These are phyloP conservation scores for Neophaeococcomyces aloes DNA, from an alignment of 2,329 filamentous ascomycete genomes.

Conservation along the genomic window DNA sequence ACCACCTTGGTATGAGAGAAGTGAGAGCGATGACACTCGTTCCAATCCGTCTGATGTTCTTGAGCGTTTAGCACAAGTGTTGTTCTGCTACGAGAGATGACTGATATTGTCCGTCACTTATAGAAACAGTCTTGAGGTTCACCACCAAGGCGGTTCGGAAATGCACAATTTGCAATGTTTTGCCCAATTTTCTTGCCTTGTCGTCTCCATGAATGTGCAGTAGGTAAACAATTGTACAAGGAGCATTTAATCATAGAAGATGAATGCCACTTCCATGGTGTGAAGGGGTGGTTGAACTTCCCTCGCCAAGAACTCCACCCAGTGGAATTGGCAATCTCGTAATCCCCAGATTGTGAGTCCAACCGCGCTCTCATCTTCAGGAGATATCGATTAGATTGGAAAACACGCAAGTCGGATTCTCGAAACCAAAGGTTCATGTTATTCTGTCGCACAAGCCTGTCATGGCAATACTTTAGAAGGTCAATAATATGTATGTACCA, in stretches of 20 bases:
- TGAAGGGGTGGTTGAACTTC: background rate
- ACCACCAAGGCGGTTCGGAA: no score
- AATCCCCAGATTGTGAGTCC: constrained; percentile 2
- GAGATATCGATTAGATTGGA: constrained; percentile 2
- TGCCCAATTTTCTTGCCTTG: no score
- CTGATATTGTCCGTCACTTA: no score
- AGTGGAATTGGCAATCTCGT: constrained; percentile 9
- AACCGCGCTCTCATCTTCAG: background rate
- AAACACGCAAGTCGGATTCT: background rate
- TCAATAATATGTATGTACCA: background rate
- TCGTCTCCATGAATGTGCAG: no score
- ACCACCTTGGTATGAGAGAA: no score
- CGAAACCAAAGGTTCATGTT: background rate
- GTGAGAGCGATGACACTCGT: no score
- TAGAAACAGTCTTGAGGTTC: no score
- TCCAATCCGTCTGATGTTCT: no score
- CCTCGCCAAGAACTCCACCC: constrained; percentile 1
- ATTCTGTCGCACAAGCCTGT: background rate
- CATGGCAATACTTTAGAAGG: background rate
- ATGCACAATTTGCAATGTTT: no score
- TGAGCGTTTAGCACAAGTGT: no score
- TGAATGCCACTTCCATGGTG: background rate
- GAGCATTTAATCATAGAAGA: background rate
- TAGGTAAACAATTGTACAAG: background rate
- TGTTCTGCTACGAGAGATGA: no score